These are phyloP conservation scores for Rusavskia elegans DNA, from an alignment of 495 filamentous ascomycete species.

Conservation along the genomic window DNA sequence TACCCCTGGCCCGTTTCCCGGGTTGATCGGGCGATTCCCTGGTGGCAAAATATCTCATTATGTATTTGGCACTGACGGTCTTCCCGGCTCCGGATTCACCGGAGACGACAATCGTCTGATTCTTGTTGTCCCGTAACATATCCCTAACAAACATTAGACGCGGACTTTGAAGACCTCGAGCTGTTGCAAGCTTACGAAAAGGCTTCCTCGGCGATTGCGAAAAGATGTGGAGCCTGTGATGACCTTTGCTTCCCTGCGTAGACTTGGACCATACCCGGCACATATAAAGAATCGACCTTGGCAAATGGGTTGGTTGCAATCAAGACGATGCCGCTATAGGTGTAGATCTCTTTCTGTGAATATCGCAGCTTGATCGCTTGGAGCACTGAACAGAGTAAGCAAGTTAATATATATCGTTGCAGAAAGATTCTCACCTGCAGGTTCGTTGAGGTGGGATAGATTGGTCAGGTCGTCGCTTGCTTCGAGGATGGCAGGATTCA, in stretches of 20 bases:
- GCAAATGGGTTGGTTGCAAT: conserved; percentile 99
- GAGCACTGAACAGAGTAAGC: conserved; percentile 49
- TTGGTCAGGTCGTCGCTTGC: conserved; percentile 97
- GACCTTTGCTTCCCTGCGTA: conserved; percentile 95
- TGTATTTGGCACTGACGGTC: conserved; percentile 98
- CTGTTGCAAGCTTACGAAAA: conserved; percentile 56
- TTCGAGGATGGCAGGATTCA: conserved; percentile 98
- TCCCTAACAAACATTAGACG: conserved; percentile 38
- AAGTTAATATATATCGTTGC: conserved; percentile 2
- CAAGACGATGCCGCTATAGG: conserved; percentile 95
- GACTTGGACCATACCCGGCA: conserved; percentile 97
- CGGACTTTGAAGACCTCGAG: neutral
- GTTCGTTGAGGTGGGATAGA: conserved; percentile 94
- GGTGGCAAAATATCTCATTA: conserved; percentile 99
- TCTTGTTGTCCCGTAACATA: conserved; percentile 89
- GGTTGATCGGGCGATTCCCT: conserved; percentile 86
- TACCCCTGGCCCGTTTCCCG: conserved; percentile 58
- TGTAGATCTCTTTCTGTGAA: conserved; percentile 98
- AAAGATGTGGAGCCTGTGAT: conserved; percentile 93
- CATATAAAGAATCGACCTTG: conserved; percentile 93
- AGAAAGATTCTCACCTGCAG: conserved; percentile 54
- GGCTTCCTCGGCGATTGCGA: conserved; percentile 97
- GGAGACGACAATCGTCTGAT: conserved; percentile 97
- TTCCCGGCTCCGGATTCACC: conserved; percentile 98
- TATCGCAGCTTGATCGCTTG: conserved; percentile 98